Conservation (phyloP, 257 asterid genomes). For the Coffea eugenioides region DNA sequence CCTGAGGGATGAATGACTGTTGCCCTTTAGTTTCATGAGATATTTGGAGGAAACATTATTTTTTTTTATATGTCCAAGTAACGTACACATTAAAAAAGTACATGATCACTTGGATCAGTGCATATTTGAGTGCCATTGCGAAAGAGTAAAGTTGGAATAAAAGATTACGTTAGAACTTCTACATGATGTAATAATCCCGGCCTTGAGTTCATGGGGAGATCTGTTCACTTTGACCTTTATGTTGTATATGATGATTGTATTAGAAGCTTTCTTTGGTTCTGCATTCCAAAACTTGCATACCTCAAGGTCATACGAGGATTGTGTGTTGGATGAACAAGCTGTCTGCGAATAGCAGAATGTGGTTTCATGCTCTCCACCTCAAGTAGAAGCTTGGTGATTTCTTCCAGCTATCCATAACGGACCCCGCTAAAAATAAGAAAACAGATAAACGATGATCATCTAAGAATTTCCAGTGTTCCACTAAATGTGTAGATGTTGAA, state of each 20-base stretch:
- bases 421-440: background rate
- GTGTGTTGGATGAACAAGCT: background rate
- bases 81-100: background rate
- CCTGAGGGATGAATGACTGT: background rate
- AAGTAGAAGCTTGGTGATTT: background rate
- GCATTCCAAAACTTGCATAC: background rate
- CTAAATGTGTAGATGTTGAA: background rate
- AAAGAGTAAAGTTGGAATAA: background rate
- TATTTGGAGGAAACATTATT: no score
- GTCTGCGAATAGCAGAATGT: background rate
- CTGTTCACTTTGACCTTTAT: background rate
- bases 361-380: background rate
- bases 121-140: background rate
- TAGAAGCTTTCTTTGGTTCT: background rate
- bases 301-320: background rate
- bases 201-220: background rate
- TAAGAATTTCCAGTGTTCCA: slow-evolving; percentile 4
- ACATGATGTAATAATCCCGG: background rate
- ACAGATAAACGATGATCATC: background rate
- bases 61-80: background rate
- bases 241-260: background rate
- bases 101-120: background rate
- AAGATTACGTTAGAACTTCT: background rate
- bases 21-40: background rate
- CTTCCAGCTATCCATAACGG: background rate